Evolutionary conservation across 495 filamentous ascomycete species (phyloP).

Genomic region (Penicillium canescens): DNA sequence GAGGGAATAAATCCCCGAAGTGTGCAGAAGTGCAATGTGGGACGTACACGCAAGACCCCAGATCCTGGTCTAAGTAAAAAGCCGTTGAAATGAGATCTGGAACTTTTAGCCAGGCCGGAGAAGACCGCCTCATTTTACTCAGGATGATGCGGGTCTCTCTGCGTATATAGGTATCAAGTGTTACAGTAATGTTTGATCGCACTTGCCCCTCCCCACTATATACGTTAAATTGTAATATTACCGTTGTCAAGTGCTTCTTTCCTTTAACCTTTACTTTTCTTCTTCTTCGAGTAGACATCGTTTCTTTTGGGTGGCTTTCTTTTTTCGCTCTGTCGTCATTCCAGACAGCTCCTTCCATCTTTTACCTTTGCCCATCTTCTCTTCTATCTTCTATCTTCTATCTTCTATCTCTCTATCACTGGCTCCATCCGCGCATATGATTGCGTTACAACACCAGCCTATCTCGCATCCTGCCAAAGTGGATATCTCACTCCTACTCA

Average conservation of each 20-base stretch:
- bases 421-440: slow-evolving; percentile 48
- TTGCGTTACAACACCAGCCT: slow-evolving; percentile 51
- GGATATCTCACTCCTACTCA: slow-evolving; percentile 86
- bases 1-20: too few relatives aligned
- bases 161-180: not conserved
- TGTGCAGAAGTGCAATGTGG: too few relatives aligned
- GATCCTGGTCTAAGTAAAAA: slow-evolving; percentile 7
- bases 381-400: not conserved
- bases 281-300: not conserved
- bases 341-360: slow-evolving; percentile 3
- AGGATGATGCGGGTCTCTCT: slow-evolving; percentile 27
- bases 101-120: slow-evolving; percentile 25
- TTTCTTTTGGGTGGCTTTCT: not conserved
- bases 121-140: slow-evolving; percentile 21
- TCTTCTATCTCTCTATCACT: slow-evolving; percentile 1
- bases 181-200: too few relatives aligned
- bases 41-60: too few relatives aligned
- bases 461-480: slow-evolving; percentile 66
- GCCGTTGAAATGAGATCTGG: slow-evolving; percentile 25
- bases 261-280: not conserved
- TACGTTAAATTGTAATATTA: too few relatives aligned
- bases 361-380: not conserved
- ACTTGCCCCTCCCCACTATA: too few relatives aligned
- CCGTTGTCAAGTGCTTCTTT: too few relatives aligned
- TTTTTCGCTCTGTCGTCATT: slow-evolving; percentile 13